Evolutionary conservation across 805 yeast genomes (phyloP).

Genomic region (Metschnikowia chrysomelidarum): DNA sequence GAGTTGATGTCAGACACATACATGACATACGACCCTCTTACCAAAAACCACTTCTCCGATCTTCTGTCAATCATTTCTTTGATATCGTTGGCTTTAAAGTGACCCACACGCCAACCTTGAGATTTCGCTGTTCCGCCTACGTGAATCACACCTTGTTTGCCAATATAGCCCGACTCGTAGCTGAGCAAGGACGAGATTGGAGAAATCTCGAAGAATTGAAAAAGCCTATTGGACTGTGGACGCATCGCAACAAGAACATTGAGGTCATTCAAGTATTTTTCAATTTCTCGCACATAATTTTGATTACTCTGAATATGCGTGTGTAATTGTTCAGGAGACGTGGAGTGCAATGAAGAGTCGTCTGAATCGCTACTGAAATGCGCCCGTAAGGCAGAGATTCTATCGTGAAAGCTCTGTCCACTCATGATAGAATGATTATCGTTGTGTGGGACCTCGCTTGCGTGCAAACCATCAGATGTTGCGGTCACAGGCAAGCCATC

Average conservation of each 20-base stretch:
- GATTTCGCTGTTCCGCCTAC: conserved; percentile 80
- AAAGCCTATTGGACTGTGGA: conserved; percentile 78
- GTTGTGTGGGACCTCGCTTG: conserved; percentile 4
- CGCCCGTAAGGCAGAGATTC: conserved; percentile 30
- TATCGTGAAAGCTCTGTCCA: conserved; percentile 24
- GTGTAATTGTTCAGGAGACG: conserved; percentile 33
- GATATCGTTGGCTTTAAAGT: conserved; percentile 73
- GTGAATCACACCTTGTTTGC: conserved; percentile 85
- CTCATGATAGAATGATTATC: conserved; percentile 24
- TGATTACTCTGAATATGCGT: conserved; percentile 29
- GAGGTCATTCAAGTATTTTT: conserved; percentile 64
- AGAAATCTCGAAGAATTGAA: conserved; percentile 87
- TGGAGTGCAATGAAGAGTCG: conserved; percentile 19
- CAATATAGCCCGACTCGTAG: conserved; percentile 75
- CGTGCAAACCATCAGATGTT: conserved; percentile 1
- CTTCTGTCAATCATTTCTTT: conserved; percentile 88
- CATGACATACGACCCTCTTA: conserved; percentile 79
- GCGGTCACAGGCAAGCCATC: background rate
- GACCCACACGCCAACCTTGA: conserved; percentile 96
- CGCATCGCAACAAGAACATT: conserved; percentile 59
- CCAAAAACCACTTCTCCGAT: conserved; percentile 87
- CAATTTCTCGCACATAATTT: conserved; percentile 48
- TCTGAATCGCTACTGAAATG: conserved; percentile 29
- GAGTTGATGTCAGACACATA: conserved; percentile 84
- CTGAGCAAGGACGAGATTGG: conserved; percentile 82